Base-by-base conservation (phyloP, 2,329 filamentous ascomycete species). In the Penicillium sp. region DNA sequence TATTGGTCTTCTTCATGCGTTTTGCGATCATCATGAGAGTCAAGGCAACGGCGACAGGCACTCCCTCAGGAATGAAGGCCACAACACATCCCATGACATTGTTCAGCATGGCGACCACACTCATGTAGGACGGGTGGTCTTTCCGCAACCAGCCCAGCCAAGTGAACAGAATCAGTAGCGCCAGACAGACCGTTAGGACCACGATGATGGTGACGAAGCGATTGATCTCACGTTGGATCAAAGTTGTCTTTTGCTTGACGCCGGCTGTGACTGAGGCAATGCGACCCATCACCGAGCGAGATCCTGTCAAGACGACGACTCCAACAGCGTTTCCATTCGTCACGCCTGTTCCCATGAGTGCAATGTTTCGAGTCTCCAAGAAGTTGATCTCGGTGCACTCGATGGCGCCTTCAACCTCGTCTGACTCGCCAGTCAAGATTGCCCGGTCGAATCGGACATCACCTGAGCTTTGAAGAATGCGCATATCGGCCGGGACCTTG, bases 1-100 rank as follows among this genome's bases (percentile, higher is more conserved):
- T 86, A 62, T 88, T 88, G 71, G 89, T 86, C 70, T 86, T 84
- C 60, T 82, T 82, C 89, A 92, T 92, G 58, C 88, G 81, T 57
- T 87, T 88, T 18, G 89, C 88, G 3, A 86, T 86, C 60, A 92
- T 91, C 1, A 89, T 92, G 57, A 92, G 77, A 9, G 86, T 88
- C 1, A 87, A 83, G 0, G 87, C 88, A 31, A 90, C 77, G 1
- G 85, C 87, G 48, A 90, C 86, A 0, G 88, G 87, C 2, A 90
- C 77, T 16, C 88, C 88, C 70, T 91, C 88, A 0, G 89, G 88
- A n/a, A 92, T 89, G 67, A 91, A 90, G 1, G 88, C 88, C 2
- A 91, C 85, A 0, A 88, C 88, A 3, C 89, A 84, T 31, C 82
- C 84, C 54, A 92, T 89, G 57, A 88, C 88, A 64, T 83, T 82